Evolutionary conservation across 257 asterid genomes (phyloP).

Genomic region (Paraleonurus japonicus): DNA sequence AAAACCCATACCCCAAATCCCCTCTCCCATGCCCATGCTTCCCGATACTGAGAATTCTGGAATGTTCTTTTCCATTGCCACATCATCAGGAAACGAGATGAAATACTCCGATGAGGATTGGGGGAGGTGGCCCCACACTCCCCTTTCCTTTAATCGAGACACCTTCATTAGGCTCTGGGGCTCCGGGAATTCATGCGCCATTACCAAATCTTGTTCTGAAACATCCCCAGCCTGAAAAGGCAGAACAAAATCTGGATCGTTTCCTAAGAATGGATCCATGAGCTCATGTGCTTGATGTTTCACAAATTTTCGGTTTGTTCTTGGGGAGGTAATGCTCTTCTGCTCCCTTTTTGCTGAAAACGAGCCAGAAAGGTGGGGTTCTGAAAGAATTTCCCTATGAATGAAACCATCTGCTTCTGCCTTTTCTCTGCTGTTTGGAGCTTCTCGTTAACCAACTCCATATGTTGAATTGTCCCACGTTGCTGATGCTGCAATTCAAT

Average conservation of each 20-base stretch:
- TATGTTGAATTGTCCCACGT: conserved; percentile 49
- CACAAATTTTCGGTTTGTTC: conserved; percentile 21
- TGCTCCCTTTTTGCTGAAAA: conserved; percentile 45
- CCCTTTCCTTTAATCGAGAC: conserved; percentile 44
- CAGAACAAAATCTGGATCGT: conserved; percentile 14
- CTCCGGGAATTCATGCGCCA: conserved; percentile 29
- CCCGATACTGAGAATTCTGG: conserved; percentile 29
- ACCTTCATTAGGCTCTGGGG: conserved; percentile 25
- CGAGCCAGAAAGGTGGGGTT: conserved; percentile 49
- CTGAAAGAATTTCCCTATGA: conserved; percentile 70
- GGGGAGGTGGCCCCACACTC: conserved; percentile 21
- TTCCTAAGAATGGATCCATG: conserved; percentile 31
- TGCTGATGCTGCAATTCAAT: conserved; percentile 72
- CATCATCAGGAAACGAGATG: conserved; percentile 46
- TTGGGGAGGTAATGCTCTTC: conserved; percentile 42
- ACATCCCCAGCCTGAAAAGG: conserved; percentile 33
- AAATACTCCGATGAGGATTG: conserved; percentile 31
- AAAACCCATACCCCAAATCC: conserved; percentile 44
- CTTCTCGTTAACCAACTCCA: conserved; percentile 64
- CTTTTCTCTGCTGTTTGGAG: conserved; percentile 68
- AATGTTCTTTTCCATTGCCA: conserved; percentile 33
- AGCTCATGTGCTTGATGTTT: conserved; percentile 17
- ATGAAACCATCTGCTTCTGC: conserved; percentile 86
- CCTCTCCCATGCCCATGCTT: conserved; percentile 39
- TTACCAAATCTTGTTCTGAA: conserved; percentile 29